Percentiles rank a stretch among this genome's conserved stretches.
Evolutionary conservation across 202 grass and related monocot genomes (phyloP).

Genomic region (Eragrostis tef): DNA sequence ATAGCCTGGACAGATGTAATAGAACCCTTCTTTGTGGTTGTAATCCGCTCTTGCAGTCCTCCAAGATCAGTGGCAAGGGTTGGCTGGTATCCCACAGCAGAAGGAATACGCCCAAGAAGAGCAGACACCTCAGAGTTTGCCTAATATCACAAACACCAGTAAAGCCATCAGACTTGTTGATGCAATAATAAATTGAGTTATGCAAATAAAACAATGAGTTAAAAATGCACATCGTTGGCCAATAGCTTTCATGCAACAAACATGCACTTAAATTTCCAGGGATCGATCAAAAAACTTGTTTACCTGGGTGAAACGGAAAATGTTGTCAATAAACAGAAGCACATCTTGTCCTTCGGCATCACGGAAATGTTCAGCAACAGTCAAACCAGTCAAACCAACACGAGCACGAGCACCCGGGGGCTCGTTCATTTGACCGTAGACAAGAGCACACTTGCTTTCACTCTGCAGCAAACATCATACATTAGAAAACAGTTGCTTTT

Average conservation of each 20-base stretch:
- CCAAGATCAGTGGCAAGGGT: conserved; percentile 99
- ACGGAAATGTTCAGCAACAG: conserved; percentile 97
- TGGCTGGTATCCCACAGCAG: conserved; percentile 99
- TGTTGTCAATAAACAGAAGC: conserved; percentile 99
- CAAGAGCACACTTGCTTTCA: conserved; percentile 99
- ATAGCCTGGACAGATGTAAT: conserved; percentile 99
- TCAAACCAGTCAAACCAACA: conserved; percentile 93
- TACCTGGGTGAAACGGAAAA: conserved; percentile 99
- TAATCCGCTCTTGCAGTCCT: conserved; percentile 96
- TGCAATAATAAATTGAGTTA: no score
- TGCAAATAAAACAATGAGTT: no score
- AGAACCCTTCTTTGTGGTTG: conserved; percentile 99
- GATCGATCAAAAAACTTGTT: neutral
- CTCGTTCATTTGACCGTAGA: conserved; percentile 99
- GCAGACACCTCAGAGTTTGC: conserved; percentile 99
- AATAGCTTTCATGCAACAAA: neutral
- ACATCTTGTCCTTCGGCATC: conserved; percentile 99
- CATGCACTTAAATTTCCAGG: neutral
- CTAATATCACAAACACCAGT: conserved; percentile 49
- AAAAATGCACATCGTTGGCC: neutral
- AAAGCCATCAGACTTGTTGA: neutral
- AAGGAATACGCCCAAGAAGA: conserved; percentile 97
- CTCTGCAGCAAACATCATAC: conserved; percentile 46
- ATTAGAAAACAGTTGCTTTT: neutral
- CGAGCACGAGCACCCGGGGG: conserved; percentile 98